A percentile compares a stretch with the other conserved stretches of the same genome.
Evolutionary conservation across 805 yeast species (phyloP).

Genomic region (Starmerella vitae): DNA sequence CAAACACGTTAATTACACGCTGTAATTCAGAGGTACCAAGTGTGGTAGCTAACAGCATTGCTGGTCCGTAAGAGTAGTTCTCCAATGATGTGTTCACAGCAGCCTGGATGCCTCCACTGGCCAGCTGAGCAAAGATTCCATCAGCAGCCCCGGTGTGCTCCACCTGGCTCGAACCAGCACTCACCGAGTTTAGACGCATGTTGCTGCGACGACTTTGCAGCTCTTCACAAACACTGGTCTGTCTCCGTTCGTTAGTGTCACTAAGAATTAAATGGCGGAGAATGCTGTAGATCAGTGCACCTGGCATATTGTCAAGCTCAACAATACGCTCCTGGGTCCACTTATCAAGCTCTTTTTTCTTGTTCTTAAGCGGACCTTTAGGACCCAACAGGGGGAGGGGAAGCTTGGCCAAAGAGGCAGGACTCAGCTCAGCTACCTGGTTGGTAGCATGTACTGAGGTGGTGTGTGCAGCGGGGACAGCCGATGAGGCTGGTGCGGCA

Average conservation of each 20-base stretch:
- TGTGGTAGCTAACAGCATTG: slow-evolving; percentile 55
- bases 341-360: slow-evolving; percentile 52
- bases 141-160: slow-evolving; percentile 1
- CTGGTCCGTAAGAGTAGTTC: slow-evolving; percentile 62
- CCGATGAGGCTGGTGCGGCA: no score
- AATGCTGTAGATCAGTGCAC: slow-evolving; percentile 13
- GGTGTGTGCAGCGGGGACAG: no score
- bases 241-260: neutral
- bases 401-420: slow-evolving; percentile 27
- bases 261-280: slow-evolving; percentile 14
- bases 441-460: neutral
- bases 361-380: slow-evolving; percentile 35
- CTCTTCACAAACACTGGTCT: slow-evolving; percentile 1
- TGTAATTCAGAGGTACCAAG: slow-evolving; percentile 50
- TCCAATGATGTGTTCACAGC: slow-evolving; percentile 54
- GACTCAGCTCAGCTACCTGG: neutral
- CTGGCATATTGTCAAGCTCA: slow-evolving; percentile 11
- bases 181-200: neutral
- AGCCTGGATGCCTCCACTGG: slow-evolving; percentile 48
- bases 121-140: slow-evolving; percentile 31
- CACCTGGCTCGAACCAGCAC: neutral
- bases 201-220: slow-evolving; percentile 2
- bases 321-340: slow-evolving; percentile 40
- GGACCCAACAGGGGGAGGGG: slow-evolving; percentile 55
- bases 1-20: slow-evolving; percentile 44